A percentile compares a stretch with the other conserved stretches of the same genome.
Evolutionary conservation across 768 basidiomycete species (phyloP).

Genomic region (Auricularia sp.): DNA sequence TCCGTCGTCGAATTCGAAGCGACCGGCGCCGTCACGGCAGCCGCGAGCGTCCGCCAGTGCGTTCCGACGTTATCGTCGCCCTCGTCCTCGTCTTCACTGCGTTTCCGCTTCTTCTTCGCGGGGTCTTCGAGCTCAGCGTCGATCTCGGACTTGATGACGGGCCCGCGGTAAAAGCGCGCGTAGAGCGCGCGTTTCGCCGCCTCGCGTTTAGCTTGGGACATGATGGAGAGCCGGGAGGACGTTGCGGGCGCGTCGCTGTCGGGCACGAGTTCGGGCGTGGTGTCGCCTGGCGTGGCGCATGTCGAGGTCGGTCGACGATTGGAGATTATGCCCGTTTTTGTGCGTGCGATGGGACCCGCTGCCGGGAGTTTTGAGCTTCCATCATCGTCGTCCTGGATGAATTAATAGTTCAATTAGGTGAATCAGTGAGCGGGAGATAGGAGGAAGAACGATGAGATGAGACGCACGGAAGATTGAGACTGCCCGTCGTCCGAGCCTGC

Average conservation of each 20-base stretch:
- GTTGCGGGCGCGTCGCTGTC: constrained; percentile 13
- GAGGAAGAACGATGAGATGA: not conserved
- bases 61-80: not conserved
- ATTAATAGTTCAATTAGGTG: not conserved
- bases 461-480: not conserved
- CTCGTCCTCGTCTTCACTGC: not conserved
- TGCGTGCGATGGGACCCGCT: constrained; percentile 37
- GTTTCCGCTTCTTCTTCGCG: not conserved
- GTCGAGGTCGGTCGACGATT: constrained; percentile 52
- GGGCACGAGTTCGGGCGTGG: constrained; percentile 27
- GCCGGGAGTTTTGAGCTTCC: constrained; percentile 4
- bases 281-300: constrained; percentile 29
- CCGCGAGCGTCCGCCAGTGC: not conserved
- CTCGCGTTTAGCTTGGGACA: constrained; percentile 63
- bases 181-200: constrained; percentile 70
- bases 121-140: constrained; percentile 20
- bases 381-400: not conserved
- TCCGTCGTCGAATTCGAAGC: not conserved
- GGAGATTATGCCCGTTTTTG: constrained; percentile 66
- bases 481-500: constrained; percentile 19
- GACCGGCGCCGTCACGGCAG: not conserved
- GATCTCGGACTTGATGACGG: constrained; percentile 38
- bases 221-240: constrained; percentile 35
- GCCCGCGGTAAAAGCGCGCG: constrained; percentile 71
- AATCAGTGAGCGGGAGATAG: not conserved